phyloP scores from a whole-genome alignment of 2,329 filamentous ascomycete genomes.

The Coleophoma crateriformis region DNA sequence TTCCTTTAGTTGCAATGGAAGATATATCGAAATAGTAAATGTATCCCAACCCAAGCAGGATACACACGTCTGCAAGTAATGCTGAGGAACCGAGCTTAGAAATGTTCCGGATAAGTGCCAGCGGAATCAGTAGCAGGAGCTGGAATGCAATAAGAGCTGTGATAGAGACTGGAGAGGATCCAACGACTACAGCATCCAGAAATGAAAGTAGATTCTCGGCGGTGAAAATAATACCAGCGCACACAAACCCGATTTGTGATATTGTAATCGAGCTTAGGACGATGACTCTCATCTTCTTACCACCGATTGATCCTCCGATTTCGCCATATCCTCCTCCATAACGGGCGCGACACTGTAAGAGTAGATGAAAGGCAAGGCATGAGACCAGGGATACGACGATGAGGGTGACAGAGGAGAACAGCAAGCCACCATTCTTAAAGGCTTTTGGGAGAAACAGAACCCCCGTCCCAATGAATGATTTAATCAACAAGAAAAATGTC shows the following conservation, averaged over 20 bases:
- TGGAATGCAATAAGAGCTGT: slow-evolving; percentile 87
- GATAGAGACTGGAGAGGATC: slow-evolving; percentile 75
- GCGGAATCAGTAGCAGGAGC: slow-evolving; percentile 85
- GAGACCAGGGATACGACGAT: slow-evolving; percentile 89
- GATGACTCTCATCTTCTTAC: slow-evolving; percentile 76
- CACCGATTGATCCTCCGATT: slow-evolving; percentile 85
- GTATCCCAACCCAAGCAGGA: slow-evolving; percentile 84
- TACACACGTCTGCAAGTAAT: slow-evolving; percentile 86
- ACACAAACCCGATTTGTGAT: slow-evolving; percentile 88
- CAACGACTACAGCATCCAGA: slow-evolving; percentile 81
- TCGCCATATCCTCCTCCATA: slow-evolving; percentile 78
- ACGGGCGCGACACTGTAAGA: slow-evolving; percentile 63
- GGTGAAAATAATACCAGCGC: slow-evolving; percentile 92
- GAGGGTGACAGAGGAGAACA: slow-evolving; percentile 86
- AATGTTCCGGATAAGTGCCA: slow-evolving; percentile 90
- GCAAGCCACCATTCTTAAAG: slow-evolving; percentile 90
- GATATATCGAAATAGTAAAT: slow-evolving; percentile 89
- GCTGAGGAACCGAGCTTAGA: slow-evolving; percentile 93
- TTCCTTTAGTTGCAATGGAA: slow-evolving; percentile 67
- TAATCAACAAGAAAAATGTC: slow-evolving; percentile 81
- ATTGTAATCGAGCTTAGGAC: slow-evolving; percentile 89
- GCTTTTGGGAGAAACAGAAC: slow-evolving; percentile 87
- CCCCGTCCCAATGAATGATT: slow-evolving; percentile 94
- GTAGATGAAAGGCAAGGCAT: slow-evolving; percentile 81
- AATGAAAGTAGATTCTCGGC: slow-evolving; percentile 92